Conservation (phyloP, 1,284 basidiomycete species). For the Austroboletus olivaceoglutinosus region DNA sequence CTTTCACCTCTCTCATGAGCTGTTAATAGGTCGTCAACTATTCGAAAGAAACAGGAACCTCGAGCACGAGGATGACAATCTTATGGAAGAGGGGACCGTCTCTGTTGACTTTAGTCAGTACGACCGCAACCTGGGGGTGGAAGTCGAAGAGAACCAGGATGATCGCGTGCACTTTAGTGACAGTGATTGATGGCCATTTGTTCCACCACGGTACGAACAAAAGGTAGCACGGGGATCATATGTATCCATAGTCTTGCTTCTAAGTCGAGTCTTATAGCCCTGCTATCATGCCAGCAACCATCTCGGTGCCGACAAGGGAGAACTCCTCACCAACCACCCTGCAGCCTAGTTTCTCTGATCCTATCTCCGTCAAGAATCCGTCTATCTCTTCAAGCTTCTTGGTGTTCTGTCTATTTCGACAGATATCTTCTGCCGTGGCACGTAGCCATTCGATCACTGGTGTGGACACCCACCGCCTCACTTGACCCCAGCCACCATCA, state of each 20-base stretch:
- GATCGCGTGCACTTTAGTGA: slow-evolving; percentile 73
- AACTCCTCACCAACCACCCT: slow-evolving; percentile 39
- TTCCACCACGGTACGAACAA: background rate
- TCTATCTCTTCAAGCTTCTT: slow-evolving; percentile 45
- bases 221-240: slow-evolving; percentile 12
- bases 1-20: slow-evolving; percentile 7
- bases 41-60: slow-evolving; percentile 81
- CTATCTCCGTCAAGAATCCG: slow-evolving; percentile 57
- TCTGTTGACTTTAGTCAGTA: slow-evolving; percentile 89
- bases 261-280: slow-evolving; percentile 36
- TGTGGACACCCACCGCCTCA: slow-evolving; percentile 66
- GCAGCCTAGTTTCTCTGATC: slow-evolving; percentile 41
- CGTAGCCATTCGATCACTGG: slow-evolving; percentile 78
- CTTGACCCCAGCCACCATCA: slow-evolving; percentile 40
- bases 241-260: slow-evolving; percentile 17
- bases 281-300: slow-evolving; percentile 39
- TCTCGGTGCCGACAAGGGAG: slow-evolving; percentile 39
- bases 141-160: slow-evolving; percentile 63
- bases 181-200: slow-evolving; percentile 55
- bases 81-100: slow-evolving; percentile 79
- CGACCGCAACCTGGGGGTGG: slow-evolving; percentile 59
- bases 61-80: slow-evolving; percentile 63
- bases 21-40: slow-evolving; percentile 74
- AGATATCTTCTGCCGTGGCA: slow-evolving; percentile 54
- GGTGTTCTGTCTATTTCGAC: slow-evolving; percentile 34